These are phyloP conservation scores for Codiaeum variegatum DNA, from an alignment of 441 rosid genomes.

Conservation along the genomic window DNA sequence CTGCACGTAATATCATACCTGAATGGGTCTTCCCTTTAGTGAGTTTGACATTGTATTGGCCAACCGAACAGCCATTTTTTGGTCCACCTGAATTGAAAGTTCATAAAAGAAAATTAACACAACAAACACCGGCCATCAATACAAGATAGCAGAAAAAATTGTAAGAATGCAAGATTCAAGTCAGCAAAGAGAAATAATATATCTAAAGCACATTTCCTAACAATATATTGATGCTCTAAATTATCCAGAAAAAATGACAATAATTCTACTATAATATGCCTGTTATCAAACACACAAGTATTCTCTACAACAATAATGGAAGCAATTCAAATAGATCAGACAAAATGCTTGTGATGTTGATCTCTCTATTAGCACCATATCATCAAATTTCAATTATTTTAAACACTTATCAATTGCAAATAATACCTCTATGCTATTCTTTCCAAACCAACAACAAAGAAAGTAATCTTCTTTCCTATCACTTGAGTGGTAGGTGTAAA, in stretches of 20 bases:
- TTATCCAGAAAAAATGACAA: slow-evolving; percentile 9
- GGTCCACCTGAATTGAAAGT: slow-evolving; percentile 66
- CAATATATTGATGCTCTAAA: neutral
- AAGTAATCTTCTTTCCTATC: slow-evolving; percentile 95
- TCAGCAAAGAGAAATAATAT: neutral
- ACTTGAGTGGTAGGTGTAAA: slow-evolving; percentile 85
- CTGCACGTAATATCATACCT: slow-evolving; percentile 46
- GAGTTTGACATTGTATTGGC: slow-evolving; percentile 78
- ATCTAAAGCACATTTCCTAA: neutral
- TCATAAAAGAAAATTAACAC: slow-evolving; percentile 4
- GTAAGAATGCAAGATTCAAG: neutral
- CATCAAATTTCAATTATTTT: neutral
- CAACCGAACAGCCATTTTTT: slow-evolving; percentile 66
- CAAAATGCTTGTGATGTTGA: neutral
- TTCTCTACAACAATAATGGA: neutral
- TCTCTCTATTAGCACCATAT: neutral
- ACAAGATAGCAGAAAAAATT: neutral
- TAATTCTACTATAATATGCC: neutral
- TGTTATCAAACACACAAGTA: slow-evolving; percentile 5
- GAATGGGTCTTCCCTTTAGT: slow-evolving; percentile 88
- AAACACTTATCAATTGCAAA: slow-evolving; percentile 2
- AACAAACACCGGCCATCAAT: slow-evolving; percentile 7
- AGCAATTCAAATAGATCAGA: neutral
- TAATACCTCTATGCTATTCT: slow-evolving; percentile 79
- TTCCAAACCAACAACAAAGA: slow-evolving; percentile 91